Percentiles rank a stretch among this genome's conserved stretches.
These are phyloP conservation scores for Pythium aphanidermatum DNA, from an alignment of 352 stramenopile species.

Conservation along the genomic window DNA sequence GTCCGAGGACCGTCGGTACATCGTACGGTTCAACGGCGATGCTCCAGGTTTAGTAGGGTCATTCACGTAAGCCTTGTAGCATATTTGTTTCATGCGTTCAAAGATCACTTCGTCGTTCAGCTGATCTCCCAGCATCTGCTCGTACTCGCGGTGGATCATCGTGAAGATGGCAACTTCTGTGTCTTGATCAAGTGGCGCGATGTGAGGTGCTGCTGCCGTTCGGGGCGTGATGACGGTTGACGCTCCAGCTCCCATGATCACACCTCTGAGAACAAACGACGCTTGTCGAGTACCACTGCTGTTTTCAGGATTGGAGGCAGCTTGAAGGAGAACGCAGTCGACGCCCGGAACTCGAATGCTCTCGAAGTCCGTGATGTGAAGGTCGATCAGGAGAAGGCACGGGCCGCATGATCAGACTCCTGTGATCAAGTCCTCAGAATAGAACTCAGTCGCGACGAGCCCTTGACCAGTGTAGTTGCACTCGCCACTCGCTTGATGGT, in stretches of 20 bases:
- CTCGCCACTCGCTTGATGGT: no score
- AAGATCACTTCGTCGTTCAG: conserved; percentile 67
- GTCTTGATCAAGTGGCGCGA: conserved; percentile 15
- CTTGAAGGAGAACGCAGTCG: no score
- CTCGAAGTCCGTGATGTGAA: no score
- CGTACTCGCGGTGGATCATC: conserved; percentile 54
- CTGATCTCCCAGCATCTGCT: conserved; percentile 46
- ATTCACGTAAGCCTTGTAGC: conserved; percentile 34
- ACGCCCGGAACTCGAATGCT: no score
- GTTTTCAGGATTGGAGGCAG: no score
- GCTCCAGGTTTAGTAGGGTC: conserved; percentile 23
- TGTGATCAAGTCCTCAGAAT: no score
- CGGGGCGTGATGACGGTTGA: conserved; percentile 12
- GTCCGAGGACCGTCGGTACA: conserved; percentile 45
- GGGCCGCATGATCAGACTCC: no score
- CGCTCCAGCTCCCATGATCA: conserved; percentile 16
- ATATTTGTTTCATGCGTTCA: conserved; percentile 71
- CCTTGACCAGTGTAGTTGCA: no score
- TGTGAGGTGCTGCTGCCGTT: conserved; percentile 11
- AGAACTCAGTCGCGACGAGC: no score
- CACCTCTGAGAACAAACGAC: no score
- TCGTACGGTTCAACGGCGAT: conserved; percentile 26
- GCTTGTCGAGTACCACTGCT: no score
- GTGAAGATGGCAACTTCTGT: conserved; percentile 44
- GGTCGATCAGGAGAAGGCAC: no score